Evolutionary conservation across 768 basidiomycete species (phyloP).

Genomic region (Xerocomus potaroensis): DNA sequence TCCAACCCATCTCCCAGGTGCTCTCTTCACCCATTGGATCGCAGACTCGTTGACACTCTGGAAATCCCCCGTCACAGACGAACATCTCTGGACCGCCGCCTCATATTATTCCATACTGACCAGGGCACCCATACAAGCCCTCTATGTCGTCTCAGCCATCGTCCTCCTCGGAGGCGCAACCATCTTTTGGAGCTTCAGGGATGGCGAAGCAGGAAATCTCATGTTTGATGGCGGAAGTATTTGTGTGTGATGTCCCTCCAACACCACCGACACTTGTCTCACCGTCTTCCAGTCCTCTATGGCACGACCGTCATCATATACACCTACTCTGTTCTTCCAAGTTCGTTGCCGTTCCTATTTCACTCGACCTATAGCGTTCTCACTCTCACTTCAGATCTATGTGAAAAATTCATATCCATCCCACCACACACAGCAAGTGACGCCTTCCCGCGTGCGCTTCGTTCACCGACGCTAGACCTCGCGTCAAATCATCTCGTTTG

Average conservation of each 20-base stretch:
- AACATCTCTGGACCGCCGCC: slow-evolving; percentile 78
- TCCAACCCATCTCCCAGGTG: slow-evolving; percentile 40
- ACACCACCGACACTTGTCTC: background rate
- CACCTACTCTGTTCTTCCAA: slow-evolving; percentile 71
- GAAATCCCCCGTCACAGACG: slow-evolving; percentile 85
- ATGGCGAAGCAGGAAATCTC: slow-evolving; percentile 75
- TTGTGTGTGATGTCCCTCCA: slow-evolving; percentile 47
- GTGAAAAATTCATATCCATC: slow-evolving; percentile 53
- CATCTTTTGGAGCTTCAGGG: slow-evolving; percentile 73
- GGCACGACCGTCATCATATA: slow-evolving; percentile 69
- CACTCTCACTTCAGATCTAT: slow-evolving; percentile 42
- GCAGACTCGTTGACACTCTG: slow-evolving; percentile 89
- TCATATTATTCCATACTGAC: slow-evolving; percentile 77
- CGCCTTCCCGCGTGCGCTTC: slow-evolving; percentile 60
- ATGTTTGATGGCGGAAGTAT: slow-evolving; percentile 93
- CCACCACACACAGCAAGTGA: slow-evolving; percentile 49
- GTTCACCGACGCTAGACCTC: slow-evolving; percentile 66
- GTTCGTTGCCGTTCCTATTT: slow-evolving; percentile 40
- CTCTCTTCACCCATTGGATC: slow-evolving; percentile 87
- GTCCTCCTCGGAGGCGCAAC: slow-evolving; percentile 58
- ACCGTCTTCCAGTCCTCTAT: slow-evolving; percentile 61
- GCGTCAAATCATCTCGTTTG: slow-evolving; percentile 83
- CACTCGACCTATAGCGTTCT: background rate
- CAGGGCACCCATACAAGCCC: slow-evolving; percentile 52
- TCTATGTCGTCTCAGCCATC: slow-evolving; percentile 55